Evolutionary conservation across 2,329 filamentous ascomycete species (phyloP).

Genomic region (Alternaria infectoria): DNA sequence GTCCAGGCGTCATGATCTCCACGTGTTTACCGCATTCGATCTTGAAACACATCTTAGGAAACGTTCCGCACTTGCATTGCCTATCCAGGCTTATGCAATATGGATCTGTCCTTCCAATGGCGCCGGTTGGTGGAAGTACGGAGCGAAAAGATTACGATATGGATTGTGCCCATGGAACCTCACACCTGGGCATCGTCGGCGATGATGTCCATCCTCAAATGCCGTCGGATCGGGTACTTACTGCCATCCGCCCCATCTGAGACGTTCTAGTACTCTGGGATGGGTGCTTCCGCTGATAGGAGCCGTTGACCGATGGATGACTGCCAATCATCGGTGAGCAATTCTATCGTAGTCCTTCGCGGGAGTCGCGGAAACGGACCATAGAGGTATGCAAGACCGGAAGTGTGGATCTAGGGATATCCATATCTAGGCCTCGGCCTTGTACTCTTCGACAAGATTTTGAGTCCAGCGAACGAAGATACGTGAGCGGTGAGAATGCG

Average conservation of each 20-base stretch:
- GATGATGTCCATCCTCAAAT: neutral
- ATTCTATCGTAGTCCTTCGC: neutral
- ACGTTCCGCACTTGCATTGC: neutral
- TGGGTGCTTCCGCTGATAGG: neutral
- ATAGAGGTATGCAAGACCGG: neutral
- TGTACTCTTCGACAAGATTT: neutral
- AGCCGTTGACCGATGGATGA: neutral
- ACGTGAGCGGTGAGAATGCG: neutral
- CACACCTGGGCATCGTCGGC: neutral
- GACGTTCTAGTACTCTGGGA: neutral
- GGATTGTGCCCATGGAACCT: neutral
- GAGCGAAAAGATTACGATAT: neutral
- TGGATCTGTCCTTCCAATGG: neutral
- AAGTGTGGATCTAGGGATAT: neutral
- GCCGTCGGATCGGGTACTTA: neutral
- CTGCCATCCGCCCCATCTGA: neutral
- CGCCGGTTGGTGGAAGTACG: slow-evolving; percentile 2
- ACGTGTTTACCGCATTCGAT: neutral
- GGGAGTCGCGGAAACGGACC: neutral
- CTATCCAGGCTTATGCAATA: neutral
- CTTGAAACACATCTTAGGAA: neutral
- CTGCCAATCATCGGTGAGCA: neutral
- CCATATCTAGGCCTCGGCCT: neutral
- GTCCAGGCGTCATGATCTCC: neutral
- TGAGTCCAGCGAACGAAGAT: neutral